Percentiles rank a stretch among this genome's conserved stretches.
phyloP scores from a whole-genome alignment of 2,329 filamentous ascomycete species.

The Chaetomium olivaceum region DNA sequence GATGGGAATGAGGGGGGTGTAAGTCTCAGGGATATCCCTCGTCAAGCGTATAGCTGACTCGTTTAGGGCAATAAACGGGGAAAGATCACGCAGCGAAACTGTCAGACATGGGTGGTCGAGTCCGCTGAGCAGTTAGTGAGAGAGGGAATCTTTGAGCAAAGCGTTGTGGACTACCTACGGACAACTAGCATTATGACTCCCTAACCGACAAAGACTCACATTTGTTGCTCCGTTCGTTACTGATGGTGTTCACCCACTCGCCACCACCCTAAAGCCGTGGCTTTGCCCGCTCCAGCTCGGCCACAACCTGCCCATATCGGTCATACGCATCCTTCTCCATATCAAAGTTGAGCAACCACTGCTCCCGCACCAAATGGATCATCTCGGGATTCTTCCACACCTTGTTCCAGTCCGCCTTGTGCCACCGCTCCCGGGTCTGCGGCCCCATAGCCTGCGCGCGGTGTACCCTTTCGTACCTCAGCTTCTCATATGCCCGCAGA shows the following conservation, averaged over 20 bases:
- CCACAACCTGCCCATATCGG: conserved; percentile 30
- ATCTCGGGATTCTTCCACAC: conserved; percentile 36
- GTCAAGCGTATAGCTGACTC: neutral
- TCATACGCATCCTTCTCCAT: conserved; percentile 37
- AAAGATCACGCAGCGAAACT: conserved; percentile 25
- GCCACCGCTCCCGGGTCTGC: conserved; percentile 38
- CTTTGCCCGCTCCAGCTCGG: conserved; percentile 21
- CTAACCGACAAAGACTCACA: neutral
- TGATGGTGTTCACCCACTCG: neutral
- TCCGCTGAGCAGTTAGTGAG: conserved; percentile 15
- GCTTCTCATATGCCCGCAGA: conserved; percentile 36
- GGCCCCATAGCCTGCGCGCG: conserved; percentile 38
- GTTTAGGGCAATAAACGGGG: neutral
- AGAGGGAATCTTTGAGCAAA: conserved; percentile 18
- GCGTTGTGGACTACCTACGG: conserved; percentile 17
- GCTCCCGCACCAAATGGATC: conserved; percentile 35
- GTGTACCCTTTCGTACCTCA: conserved; percentile 38
- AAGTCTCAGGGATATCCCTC: neutral
- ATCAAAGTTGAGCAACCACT: conserved; percentile 38
- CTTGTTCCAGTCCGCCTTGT: conserved; percentile 36
- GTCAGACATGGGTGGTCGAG: conserved; percentile 26
- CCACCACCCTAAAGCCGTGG: neutral
- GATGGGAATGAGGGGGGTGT: neutral
- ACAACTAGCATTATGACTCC: conserved; percentile 9
- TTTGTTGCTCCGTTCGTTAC: neutral